Evolutionary conservation across 805 yeast genomes (phyloP), one percentile per base, ranked within the genome.

Genomic region (Candida nanaspora): DNA sequence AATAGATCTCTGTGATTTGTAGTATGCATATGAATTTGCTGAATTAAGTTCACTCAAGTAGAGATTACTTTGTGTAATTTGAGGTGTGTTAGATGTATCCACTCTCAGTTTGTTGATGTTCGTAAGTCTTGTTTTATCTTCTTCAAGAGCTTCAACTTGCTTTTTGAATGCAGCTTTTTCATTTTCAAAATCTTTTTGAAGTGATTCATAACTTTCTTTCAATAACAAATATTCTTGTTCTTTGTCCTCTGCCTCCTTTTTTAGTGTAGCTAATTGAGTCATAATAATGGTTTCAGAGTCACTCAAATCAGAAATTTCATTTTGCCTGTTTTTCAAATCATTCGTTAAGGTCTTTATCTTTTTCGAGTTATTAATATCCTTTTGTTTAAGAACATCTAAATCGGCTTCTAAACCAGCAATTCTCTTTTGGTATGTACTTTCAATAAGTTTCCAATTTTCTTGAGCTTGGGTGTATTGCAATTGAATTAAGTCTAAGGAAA

Each of bases 361-460:
- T 44, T 52, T 58, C 6, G 53, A 50, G 25, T 51, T 48, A 13
- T 42, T 51, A 15, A 57, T 31, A 46, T 64, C 63, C 33, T 56
- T 58, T 35, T 51, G 52, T 31, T 55, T 52, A 36, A 68, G 47
- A 6, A 57, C 60, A 28, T 66, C 72, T 7, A 74, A 55, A 39
- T 77, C 78, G 37, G 52, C 55, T 43, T 74, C 72, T n/a, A 72
- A 47, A 14, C 50, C 42, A 4, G 72, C 56, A 16, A 80, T 66
- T 42, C 72, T 74, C 8, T 62, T 57, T 45, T 70, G 64, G 44
- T 87, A 67, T 3, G 78, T 68, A 31, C 82, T 72, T 58, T 93
- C 97, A 33, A 87, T 79, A 16, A 78, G 65, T 42, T 82, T 80
- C 95, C 96, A 86, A 56, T 82, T 86, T 46, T 81, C 86, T 42